Evolutionary conservation across 192 early-diverging fungal species (phyloP).

Genomic region (Coemansia sp.): DNA sequence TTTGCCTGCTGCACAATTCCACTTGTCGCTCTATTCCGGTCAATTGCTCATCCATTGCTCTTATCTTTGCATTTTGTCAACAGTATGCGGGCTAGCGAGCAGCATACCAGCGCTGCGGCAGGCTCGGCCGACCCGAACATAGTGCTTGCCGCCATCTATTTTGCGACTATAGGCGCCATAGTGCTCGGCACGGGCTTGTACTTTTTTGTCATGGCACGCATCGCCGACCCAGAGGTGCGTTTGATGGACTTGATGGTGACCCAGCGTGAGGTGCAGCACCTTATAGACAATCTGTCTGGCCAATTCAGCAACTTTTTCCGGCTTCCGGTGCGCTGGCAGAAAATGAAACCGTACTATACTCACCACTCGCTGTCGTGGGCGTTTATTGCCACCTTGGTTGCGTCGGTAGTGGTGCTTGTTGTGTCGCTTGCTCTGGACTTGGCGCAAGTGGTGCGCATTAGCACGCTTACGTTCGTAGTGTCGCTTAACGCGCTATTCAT

Average conservation of each 20-base stretch:
- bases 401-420: slow-evolving; percentile 27
- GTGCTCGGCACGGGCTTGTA: slow-evolving; percentile 52
- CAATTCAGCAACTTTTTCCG: slow-evolving; percentile 53
- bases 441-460: slow-evolving; percentile 39
- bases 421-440: slow-evolving; percentile 25
- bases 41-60: not conserved
- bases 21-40: not conserved
- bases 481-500: slow-evolving; percentile 53
- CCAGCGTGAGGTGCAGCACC: slow-evolving; percentile 57
- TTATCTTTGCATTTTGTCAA: not conserved
- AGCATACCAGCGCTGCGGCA: not conserved
- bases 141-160: slow-evolving; percentile 54
- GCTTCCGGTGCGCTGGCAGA: slow-evolving; percentile 50
- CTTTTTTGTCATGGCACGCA: slow-evolving; percentile 54
- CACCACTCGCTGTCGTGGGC: slow-evolving; percentile 54
- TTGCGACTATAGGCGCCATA: slow-evolving; percentile 51
- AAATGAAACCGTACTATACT: slow-evolving; percentile 51
- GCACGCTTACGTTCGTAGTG: slow-evolving; percentile 39
- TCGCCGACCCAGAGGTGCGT: slow-evolving; percentile 53
- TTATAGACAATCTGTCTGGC: slow-evolving; percentile 57
- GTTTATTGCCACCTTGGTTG: slow-evolving; percentile 35
- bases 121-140: slow-evolving; percentile 43
- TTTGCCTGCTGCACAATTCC: not conserved
- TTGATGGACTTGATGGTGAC: slow-evolving; percentile 58
- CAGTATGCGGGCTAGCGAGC: slow-evolving; percentile 3